A percentile compares a stretch with the other conserved stretches of the same genome.
These are phyloP conservation scores for Fagopyrum tataricum DNA, from an alignment of 148 eudicot species.

Conservation along the genomic window DNA sequence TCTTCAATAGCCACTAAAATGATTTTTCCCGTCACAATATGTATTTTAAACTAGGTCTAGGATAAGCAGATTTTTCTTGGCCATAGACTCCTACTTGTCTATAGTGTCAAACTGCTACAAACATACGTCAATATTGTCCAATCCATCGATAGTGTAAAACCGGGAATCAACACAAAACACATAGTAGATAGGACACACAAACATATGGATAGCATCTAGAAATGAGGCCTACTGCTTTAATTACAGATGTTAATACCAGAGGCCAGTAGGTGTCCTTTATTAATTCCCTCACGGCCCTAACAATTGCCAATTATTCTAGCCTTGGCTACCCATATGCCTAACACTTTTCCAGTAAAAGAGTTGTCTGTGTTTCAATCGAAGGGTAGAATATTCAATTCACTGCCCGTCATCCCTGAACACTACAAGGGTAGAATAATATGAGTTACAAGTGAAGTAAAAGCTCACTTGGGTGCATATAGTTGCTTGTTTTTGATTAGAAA, in stretches of 20 bases:
- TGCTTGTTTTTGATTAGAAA: background rate
- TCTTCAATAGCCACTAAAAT: background rate
- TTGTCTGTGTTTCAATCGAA: background rate
- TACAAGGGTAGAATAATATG: background rate
- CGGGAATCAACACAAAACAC: too few relatives aligned
- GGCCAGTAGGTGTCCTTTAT: too few relatives aligned
- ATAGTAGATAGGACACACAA: too few relatives aligned
- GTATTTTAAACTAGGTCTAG: background rate
- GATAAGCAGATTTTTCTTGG: background rate
- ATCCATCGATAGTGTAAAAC: background rate
- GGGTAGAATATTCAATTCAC: background rate
- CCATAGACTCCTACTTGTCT: background rate
- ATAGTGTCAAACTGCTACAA: background rate
- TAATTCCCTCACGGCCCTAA: too few relatives aligned
- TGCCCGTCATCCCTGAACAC: background rate
- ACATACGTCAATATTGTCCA: background rate
- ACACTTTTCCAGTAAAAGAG: background rate
- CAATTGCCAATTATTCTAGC: too few relatives aligned
- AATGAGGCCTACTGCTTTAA: too few relatives aligned
- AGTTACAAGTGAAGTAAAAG: background rate
- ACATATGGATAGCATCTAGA: too few relatives aligned
- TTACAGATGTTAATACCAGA: too few relatives aligned
- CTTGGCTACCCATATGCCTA: too few relatives aligned
- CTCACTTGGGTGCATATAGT: background rate
- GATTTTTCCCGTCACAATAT: background rate